phyloP scores from a whole-genome alignment of 495 filamentous ascomycete genomes.

The Talaromyces borbonicus region DNA sequence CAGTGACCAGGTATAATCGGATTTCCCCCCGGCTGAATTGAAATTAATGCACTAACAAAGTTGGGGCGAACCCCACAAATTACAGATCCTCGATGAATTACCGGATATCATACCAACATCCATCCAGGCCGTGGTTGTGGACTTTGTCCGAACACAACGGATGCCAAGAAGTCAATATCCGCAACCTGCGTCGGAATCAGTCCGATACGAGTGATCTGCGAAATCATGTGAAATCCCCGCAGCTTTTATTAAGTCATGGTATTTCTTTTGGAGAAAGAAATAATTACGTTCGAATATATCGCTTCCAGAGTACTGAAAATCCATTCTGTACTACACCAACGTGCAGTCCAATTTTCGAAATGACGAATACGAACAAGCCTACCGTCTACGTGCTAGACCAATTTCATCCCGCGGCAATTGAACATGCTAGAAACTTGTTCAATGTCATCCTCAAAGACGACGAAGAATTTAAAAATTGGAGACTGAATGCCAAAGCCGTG shows the following conservation, averaged over 20 bases:
- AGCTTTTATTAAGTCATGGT: too few relatives aligned
- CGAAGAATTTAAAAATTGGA: conserved; percentile 15
- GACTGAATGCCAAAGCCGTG: conserved; percentile 15
- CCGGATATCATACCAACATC: background rate
- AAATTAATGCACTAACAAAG: conserved; percentile 5
- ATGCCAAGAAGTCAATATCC: background rate
- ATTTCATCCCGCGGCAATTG: conserved; percentile 15
- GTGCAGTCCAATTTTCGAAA: background rate
- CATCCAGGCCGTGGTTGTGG: background rate
- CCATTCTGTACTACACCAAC: too few relatives aligned
- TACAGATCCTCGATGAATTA: background rate
- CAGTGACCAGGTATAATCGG: conserved; percentile 9
- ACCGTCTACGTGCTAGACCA: conserved; percentile 21
- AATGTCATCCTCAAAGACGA: conserved; percentile 17
- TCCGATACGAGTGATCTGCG: background rate
- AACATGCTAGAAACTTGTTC: conserved; percentile 16
- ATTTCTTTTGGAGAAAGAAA: background rate
- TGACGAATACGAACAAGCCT: conserved; percentile 10
- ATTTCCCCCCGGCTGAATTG: conserved; percentile 11
- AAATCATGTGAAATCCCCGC: background rate
- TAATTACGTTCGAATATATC: background rate
- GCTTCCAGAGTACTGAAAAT: too few relatives aligned
- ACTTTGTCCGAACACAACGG: background rate
- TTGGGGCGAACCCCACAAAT: background rate
- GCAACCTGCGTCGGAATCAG: background rate